phyloP scores from a whole-genome alignment of 495 filamentous ascomycete genomes.

The Margaritispora aquatica region DNA sequence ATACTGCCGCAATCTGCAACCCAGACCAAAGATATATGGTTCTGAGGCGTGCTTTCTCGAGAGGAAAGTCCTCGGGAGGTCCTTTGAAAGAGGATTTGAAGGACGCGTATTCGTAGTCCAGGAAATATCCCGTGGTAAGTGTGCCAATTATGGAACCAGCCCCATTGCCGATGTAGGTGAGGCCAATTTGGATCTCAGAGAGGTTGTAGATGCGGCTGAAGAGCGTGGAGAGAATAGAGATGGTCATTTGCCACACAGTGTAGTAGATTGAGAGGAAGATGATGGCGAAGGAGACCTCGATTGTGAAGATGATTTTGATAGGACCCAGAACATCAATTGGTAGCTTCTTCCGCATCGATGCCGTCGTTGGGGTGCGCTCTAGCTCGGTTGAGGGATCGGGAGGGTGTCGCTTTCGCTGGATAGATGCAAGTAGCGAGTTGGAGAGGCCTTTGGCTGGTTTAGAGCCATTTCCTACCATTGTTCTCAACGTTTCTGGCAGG shows the following conservation, averaged over 20 bases:
- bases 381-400: neutral
- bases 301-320: conserved; percentile 15
- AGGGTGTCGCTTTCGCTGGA: conserved; percentile 9
- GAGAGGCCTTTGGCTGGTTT: conserved; percentile 20
- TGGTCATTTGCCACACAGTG: conserved; percentile 51
- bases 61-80: conserved; percentile 22
- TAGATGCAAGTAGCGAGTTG: conserved; percentile 16
- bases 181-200: conserved; percentile 56
- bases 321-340: conserved; percentile 17
- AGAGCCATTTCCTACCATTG: conserved; percentile 46
- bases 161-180: conserved; percentile 54
- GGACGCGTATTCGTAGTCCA: conserved; percentile 40
- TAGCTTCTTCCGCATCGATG: conserved; percentile 17
- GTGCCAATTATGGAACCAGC: conserved; percentile 62
- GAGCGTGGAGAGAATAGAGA: conserved; percentile 46
- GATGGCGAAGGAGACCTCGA: conserved; percentile 33
- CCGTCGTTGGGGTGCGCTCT: conserved; percentile 1
- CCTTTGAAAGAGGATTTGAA: conserved; percentile 31
- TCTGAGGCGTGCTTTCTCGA: conserved; percentile 37
- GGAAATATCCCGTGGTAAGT: conserved; percentile 53
- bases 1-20: conserved; percentile 29
- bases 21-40: conserved; percentile 28
- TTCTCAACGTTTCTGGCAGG: conserved; percentile 49
- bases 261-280: conserved; percentile 46
- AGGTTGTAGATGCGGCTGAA: conserved; percentile 55